phyloP scores from a whole-genome alignment of 208 protist genomes.

The Acanthamoeba royreba region DNA sequence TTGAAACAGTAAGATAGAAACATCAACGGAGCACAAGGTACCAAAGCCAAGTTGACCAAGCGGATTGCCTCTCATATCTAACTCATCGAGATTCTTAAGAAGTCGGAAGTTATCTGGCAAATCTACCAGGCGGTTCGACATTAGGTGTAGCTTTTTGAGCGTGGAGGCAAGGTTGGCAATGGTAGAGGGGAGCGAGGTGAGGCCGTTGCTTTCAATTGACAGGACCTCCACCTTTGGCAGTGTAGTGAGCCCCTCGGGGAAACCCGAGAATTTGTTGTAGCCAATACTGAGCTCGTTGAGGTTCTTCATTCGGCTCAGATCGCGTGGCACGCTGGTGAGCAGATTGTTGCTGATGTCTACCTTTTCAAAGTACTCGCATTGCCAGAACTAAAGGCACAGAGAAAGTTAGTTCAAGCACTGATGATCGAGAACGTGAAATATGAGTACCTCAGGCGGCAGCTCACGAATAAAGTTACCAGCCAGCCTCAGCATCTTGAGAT shows the following conservation, averaged over 20 bases:
- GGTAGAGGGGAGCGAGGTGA: background rate
- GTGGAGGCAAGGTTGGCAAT: background rate
- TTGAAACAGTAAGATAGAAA: background rate
- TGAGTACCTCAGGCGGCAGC: background rate
- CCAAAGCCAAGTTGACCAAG: constrained; percentile 37
- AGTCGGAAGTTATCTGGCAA: constrained; percentile 23
- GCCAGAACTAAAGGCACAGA: background rate
- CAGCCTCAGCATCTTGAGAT: constrained; percentile 19
- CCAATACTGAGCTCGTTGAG: constrained; percentile 5
- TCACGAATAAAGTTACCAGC: background rate
- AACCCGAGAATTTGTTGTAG: constrained; percentile 24
- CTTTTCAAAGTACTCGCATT: constrained; percentile 8
- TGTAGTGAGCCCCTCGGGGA: constrained; percentile 25
- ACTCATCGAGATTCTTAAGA: constrained; percentile 27
- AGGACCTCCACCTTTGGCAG: constrained; percentile 21
- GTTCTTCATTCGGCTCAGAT: constrained; percentile 27
- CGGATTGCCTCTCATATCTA: constrained; percentile 25
- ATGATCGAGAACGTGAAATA: background rate
- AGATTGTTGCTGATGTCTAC: constrained; percentile 27
- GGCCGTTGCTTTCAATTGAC: background rate
- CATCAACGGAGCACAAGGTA: background rate
- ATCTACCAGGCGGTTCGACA: background rate
- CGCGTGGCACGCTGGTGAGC: background rate
- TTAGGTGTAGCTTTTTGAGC: constrained; percentile 29
- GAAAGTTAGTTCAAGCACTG: background rate